phyloP scores from a whole-genome alignment of 1,284 basidiomycete species.

The Malassezia vespertilionis region DNA sequence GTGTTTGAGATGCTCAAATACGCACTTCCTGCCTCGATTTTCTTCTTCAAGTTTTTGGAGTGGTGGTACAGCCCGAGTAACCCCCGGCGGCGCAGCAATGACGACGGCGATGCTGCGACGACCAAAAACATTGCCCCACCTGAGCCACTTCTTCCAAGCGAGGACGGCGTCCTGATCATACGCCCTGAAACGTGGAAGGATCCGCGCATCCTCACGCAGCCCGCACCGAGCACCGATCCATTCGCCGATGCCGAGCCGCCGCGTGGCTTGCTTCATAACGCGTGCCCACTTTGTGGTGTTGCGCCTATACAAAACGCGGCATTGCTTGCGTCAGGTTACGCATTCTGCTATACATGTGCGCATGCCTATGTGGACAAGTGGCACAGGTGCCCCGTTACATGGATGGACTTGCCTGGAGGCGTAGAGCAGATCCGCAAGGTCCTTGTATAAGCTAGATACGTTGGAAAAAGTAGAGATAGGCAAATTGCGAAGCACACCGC shows the following conservation, averaged over 20 bases:
- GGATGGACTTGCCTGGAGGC: constrained; percentile 62
- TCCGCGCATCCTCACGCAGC: constrained; percentile 22
- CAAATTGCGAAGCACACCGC: constrained; percentile 7
- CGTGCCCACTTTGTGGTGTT: constrained; percentile 72
- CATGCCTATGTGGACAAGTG: constrained; percentile 70
- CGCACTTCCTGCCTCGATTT: constrained; percentile 79
- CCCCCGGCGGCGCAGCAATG: constrained; percentile 50
- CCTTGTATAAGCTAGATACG: constrained; percentile 54
- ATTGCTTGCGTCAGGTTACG: constrained; percentile 80
- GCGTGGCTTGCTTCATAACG: constrained; percentile 54
- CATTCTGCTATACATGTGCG: constrained; percentile 88
- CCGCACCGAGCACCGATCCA: constrained; percentile 1
- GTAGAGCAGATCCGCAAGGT: constrained; percentile 67
- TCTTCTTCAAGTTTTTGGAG: constrained; percentile 92
- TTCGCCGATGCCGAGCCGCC: constrained; percentile 7
- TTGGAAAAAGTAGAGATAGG: constrained; percentile 34
- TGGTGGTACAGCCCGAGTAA: constrained; percentile 98
- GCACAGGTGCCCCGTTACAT: constrained; percentile 74
- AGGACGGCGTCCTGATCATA: constrained; percentile 16
- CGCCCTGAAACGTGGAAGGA: constrained; percentile 17
- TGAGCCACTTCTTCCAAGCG: constrained; percentile 15
- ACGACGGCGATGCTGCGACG: constrained; percentile 55
- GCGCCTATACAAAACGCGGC: constrained; percentile 70
- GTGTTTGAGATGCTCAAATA: constrained; percentile 55
- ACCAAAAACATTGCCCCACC: constrained; percentile 48